phyloP scores from a whole-genome alignment of 2,329 filamentous ascomycete genomes.

The Beauveria australis region DNA sequence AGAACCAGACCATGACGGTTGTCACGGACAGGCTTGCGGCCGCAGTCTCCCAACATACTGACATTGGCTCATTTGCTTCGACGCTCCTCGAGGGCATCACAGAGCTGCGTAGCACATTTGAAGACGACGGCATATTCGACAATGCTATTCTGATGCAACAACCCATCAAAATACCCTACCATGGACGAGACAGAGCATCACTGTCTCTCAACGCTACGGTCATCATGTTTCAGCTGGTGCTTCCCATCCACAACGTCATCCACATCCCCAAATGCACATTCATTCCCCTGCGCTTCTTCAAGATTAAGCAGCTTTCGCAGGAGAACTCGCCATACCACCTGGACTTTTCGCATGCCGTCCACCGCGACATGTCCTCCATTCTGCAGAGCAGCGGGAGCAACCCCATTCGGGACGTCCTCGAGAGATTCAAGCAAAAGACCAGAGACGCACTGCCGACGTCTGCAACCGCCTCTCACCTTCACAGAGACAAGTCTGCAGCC shows the following conservation, averaged over 20 bases:
- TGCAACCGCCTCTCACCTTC: neutral
- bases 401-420: neutral
- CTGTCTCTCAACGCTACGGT: slow-evolving; percentile 21
- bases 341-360: slow-evolving; percentile 51
- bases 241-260: slow-evolving; percentile 50
- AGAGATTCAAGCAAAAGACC: neutral
- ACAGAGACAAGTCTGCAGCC: neutral
- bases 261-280: slow-evolving; percentile 47
- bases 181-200: slow-evolving; percentile 13
- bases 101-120: slow-evolving; percentile 28
- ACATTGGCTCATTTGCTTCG: slow-evolving; percentile 30
- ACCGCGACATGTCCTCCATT: slow-evolving; percentile 51
- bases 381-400: slow-evolving; percentile 21
- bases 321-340: slow-evolving; percentile 45
- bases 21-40: slow-evolving; percentile 15
- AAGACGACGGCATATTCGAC: slow-evolving; percentile 37
- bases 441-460: neutral
- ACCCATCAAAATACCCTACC: slow-evolving; percentile 34
- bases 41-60: neutral
- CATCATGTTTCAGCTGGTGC: slow-evolving; percentile 51
- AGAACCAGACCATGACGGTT: slow-evolving; percentile 31
- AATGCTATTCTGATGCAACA: slow-evolving; percentile 37
- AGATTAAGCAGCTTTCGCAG: slow-evolving; percentile 55
- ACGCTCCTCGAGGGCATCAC: slow-evolving; percentile 36
- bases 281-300: slow-evolving; percentile 57